Evolutionary conservation across 306 rosid species (phyloP), one percentile per base, ranked within the genome.

Genomic region (Quercus wislizeni): DNA sequence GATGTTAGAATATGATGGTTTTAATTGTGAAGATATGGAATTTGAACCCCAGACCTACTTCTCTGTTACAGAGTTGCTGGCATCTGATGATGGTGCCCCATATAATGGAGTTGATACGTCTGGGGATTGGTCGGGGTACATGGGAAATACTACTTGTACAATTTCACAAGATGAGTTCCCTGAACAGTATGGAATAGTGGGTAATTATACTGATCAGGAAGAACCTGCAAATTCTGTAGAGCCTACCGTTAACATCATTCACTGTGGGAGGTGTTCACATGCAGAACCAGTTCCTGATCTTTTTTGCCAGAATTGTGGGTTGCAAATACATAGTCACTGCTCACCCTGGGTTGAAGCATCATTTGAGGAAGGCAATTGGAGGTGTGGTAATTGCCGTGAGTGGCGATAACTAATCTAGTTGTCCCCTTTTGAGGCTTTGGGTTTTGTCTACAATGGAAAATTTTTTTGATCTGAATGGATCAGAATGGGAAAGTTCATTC

Each of bases 1-100:
- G 12, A 76, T 82, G 82, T 86, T 84, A 64, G 91, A 84, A 19
- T 80, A 85, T 70, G 90, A 83, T 65, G 81, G 58, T 75, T 76
- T 84, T 49, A 84, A 82, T 73, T 86, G 73, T 6, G 97, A 88
- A 38, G 78, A 61, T 68, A 81, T 79, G 87, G 97, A 87, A 30
- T 90, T 79, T 77, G 95, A 89, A 81, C 94, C 95, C 21, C 88
- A 95, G 84, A 93, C 99, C 62, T 83, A 85, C 81, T 96, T 96
- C 83, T 85, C 95, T 27, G 74, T 89, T 31, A 88, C 89, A 1
- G 99, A 96, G 81, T 80, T 96, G 86, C 89, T 94, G 65, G 85
- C 71, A 74, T 77, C 90, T 77, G 96, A 88, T 77, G 94, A 86
- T 30, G 71, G 57, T n/a, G 67, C 56, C 43, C 82, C 74, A 74